phyloP scores from a whole-genome alignment of 2,329 filamentous ascomycete species.

The Epichloe glyceriae region DNA sequence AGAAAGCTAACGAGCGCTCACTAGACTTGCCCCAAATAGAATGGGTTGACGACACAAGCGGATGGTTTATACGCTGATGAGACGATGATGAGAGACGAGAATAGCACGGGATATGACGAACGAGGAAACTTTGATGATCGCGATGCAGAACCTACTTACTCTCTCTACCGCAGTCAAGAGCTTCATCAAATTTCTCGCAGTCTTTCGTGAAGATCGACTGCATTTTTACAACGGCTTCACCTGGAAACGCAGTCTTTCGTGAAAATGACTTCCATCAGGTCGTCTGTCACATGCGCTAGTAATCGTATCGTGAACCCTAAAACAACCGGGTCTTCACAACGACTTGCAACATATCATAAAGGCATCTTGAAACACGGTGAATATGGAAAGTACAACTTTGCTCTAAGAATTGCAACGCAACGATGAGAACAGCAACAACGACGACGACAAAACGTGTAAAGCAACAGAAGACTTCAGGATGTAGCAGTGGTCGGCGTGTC shows the following conservation, averaged over 20 bases:
- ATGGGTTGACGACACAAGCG: too few species aligned
- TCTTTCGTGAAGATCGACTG: too few species aligned
- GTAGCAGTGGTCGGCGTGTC: slow-evolving; percentile 29
- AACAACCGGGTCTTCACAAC: neutral
- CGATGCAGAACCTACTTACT: neutral
- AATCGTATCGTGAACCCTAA: neutral
- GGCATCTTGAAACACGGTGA: neutral
- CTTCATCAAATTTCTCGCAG: too few species aligned
- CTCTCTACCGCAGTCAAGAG: too few species aligned
- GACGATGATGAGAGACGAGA: neutral
- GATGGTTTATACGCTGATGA: neutral
- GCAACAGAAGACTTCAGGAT: slow-evolving; percentile 33
- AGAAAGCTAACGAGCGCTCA: neutral
- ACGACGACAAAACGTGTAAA: slow-evolving; percentile 18
- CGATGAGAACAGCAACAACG: slow-evolving; percentile 27
- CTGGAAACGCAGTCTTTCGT: too few species aligned
- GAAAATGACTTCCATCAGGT: too few species aligned
- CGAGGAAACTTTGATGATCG: neutral
- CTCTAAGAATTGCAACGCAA: slow-evolving; percentile 2
- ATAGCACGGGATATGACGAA: too few species aligned
- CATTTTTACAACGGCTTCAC: too few species aligned
- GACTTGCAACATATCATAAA: neutral
- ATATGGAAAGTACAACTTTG: slow-evolving; percentile 4
- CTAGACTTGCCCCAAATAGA: slow-evolving; percentile 21
- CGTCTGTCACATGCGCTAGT: too few species aligned